These are phyloP conservation scores for Cetradonia linearis DNA, from an alignment of 495 filamentous ascomycete genomes.

Conservation along the genomic window DNA sequence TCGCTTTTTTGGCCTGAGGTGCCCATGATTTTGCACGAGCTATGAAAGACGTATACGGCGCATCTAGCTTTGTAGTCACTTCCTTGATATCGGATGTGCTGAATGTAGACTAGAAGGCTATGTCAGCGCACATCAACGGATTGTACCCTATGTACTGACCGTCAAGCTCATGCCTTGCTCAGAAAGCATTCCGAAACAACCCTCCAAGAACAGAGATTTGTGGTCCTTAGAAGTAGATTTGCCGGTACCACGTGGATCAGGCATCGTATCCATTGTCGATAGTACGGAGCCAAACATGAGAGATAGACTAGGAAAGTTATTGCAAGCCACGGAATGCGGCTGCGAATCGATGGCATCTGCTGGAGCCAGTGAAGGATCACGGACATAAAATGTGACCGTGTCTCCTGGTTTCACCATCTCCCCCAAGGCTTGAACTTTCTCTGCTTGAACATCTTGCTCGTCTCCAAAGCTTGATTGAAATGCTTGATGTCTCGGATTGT, in stretches of 20 bases:
- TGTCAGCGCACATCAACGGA: background rate
- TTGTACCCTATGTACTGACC: background rate
- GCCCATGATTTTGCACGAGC: slow-evolving; percentile 1
- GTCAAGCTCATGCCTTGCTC: slow-evolving; percentile 39
- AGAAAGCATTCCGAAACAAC: slow-evolving; percentile 41
- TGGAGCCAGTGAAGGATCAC: background rate
- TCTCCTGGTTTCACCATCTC: slow-evolving; percentile 40
- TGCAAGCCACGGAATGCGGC: background rate
- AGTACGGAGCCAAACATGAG: slow-evolving; percentile 15
- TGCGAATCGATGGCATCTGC: background rate
- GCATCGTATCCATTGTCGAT: slow-evolving; percentile 13
- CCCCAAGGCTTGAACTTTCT: slow-evolving; percentile 34
- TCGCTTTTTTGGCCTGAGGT: background rate
- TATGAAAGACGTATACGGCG: slow-evolving; percentile 8
- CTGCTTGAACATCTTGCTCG: slow-evolving; percentile 25
- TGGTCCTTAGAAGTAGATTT: background rate
- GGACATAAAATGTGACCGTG: slow-evolving; percentile 41
- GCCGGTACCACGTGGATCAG: slow-evolving; percentile 1
- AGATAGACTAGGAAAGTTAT: background rate
- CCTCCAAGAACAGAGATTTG: slow-evolving; percentile 22
- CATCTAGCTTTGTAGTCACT: slow-evolving; percentile 13
- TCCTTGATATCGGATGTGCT: background rate
- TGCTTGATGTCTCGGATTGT: slow-evolving; percentile 8
- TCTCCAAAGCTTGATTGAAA: slow-evolving; percentile 23
- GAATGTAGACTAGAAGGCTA: slow-evolving; percentile 1